phyloP scores from a whole-genome alignment of 2,329 filamentous ascomycete species.

The Gnomoniopsis smithogilvyi region DNA sequence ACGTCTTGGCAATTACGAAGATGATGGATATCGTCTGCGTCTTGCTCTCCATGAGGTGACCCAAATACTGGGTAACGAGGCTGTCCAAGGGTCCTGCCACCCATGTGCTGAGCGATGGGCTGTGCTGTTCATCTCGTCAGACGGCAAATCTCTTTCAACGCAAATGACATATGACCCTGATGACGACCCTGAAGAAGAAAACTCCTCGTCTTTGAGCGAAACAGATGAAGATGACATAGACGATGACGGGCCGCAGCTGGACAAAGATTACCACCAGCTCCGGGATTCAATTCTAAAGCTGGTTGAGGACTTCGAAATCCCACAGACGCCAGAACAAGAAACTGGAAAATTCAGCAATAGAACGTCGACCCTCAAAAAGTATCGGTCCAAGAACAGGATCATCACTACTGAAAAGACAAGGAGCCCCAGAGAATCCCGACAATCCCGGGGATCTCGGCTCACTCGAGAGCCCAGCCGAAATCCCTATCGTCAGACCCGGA shows the following conservation, averaged over 20 bases:
- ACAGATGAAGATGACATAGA: slow-evolving; percentile 59
- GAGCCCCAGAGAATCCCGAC: neutral
- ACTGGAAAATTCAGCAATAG: slow-evolving; percentile 67
- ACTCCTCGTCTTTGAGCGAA: slow-evolving; percentile 55
- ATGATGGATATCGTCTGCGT: slow-evolving; percentile 63
- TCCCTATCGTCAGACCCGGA: slow-evolving; percentile 43
- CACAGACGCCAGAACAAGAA: slow-evolving; percentile 60
- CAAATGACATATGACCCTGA: slow-evolving; percentile 71
- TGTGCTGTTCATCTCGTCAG: slow-evolving; percentile 72
- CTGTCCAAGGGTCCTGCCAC: slow-evolving; percentile 65
- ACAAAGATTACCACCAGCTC: slow-evolving; percentile 77
- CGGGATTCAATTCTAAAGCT: slow-evolving; percentile 78
- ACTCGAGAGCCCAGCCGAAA: slow-evolving; percentile 50
- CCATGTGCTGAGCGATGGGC: slow-evolving; percentile 83
- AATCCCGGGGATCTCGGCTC: neutral
- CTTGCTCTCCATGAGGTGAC: slow-evolving; percentile 69
- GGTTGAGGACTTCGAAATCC: slow-evolving; percentile 79
- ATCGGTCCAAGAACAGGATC: slow-evolving; percentile 57
- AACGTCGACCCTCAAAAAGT: slow-evolving; percentile 58
- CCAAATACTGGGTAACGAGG: slow-evolving; percentile 61
- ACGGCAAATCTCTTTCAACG: slow-evolving; percentile 67
- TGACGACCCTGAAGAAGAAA: slow-evolving; percentile 59
- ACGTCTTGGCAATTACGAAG: slow-evolving; percentile 52
- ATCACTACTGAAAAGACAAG: slow-evolving; percentile 42
- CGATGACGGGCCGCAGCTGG: slow-evolving; percentile 59